Conservation (phyloP, 2,329 filamentous ascomycete genomes). For the Claviceps pazoutovae region DNA sequence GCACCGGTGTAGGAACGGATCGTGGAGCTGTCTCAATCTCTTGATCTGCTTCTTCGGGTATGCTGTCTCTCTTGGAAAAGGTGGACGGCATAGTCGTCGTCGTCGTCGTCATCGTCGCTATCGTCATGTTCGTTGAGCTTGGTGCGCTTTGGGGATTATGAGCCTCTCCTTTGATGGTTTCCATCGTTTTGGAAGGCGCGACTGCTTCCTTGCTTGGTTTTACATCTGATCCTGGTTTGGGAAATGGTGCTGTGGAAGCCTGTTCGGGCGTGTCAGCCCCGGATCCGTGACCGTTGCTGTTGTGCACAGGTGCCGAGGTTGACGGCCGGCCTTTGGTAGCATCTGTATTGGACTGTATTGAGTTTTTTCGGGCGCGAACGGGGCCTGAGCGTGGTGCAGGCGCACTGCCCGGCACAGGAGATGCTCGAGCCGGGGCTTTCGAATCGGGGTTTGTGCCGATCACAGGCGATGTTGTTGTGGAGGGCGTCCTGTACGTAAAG, state of each 20-base stretch:
- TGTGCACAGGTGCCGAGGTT: slow-evolving; percentile 30
- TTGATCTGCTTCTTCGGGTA: slow-evolving; percentile 21
- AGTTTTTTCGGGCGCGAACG: slow-evolving; percentile 63
- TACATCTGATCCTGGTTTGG: slow-evolving; percentile 24
- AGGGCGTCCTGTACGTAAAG: slow-evolving; percentile 35
- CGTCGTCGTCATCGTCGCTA: slow-evolving; percentile 11
- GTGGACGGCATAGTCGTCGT: slow-evolving; percentile 4
- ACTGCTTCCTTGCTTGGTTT: slow-evolving; percentile 38
- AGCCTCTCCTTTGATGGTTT: slow-evolving; percentile 20
- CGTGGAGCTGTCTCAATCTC: slow-evolving; percentile 26
- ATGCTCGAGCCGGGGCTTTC: slow-evolving; percentile 35
- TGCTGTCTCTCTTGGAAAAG: slow-evolving; percentile 29
- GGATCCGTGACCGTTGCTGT: slow-evolving; percentile 38
- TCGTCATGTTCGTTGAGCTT: slow-evolving; percentile 11
- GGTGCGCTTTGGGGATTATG: slow-evolving; percentile 16
- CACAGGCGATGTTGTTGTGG: slow-evolving; percentile 62
- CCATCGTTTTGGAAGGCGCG: slow-evolving; percentile 16
- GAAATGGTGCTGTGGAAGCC: slow-evolving; percentile 16
- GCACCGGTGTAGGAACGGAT: slow-evolving; percentile 30
- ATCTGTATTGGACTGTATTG: slow-evolving; percentile 46
- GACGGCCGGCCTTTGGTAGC: slow-evolving; percentile 23
- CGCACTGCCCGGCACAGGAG: slow-evolving; percentile 43
- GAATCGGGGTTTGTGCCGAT: slow-evolving; percentile 53
- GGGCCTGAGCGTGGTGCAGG: slow-evolving; percentile 48
- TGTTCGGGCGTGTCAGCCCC: slow-evolving; percentile 24